A percentile compares a stretch with the other conserved stretches of the same genome.
These are phyloP conservation scores for Craterostigma plantagineum DNA, from an alignment of 257 asterid species.

Conservation along the genomic window DNA sequence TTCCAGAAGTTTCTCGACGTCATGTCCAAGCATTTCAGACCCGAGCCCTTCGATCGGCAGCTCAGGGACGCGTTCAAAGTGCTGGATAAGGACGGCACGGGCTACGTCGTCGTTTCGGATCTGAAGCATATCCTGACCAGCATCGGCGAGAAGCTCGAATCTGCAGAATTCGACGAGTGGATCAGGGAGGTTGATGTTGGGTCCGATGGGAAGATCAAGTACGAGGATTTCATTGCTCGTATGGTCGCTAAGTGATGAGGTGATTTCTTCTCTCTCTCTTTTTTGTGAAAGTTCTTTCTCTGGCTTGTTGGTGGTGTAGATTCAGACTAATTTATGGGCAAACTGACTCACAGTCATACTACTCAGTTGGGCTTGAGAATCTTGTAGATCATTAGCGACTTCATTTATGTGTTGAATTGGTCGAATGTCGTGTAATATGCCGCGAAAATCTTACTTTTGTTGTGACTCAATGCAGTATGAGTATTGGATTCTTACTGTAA, in stretches of 20 bases:
- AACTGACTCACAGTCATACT: too few relatives aligned
- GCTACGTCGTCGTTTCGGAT: constrained; percentile 75
- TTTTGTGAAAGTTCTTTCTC: too few relatives aligned
- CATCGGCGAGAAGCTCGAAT: constrained; percentile 91
- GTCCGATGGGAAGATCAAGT: constrained; percentile 88
- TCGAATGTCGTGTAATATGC: too few relatives aligned
- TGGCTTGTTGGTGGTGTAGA: too few relatives aligned
- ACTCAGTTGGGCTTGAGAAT: too few relatives aligned
- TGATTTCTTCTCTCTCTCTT: neutral
- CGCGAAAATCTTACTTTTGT: too few relatives aligned
- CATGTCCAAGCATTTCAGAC: constrained; percentile 79
- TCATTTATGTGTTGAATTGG: too few relatives aligned
- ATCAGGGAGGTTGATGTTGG: constrained; percentile 96
- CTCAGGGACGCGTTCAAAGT: constrained; percentile 98
- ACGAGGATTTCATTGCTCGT: constrained; percentile 89
- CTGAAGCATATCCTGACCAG: constrained; percentile 88
- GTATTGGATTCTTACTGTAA: too few relatives aligned
- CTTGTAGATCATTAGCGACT: too few relatives aligned
- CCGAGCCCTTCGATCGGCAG: constrained; percentile 95
- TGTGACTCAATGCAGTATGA: too few relatives aligned
- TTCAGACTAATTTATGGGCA: too few relatives aligned
- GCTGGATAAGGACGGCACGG: constrained; percentile 75
- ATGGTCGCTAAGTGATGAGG: constrained; percentile 80
- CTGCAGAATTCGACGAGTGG: constrained; percentile 97
- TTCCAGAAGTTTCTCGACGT: constrained; percentile 64